These are phyloP conservation scores for Neurospora sublineolata DNA, from an alignment of 495 filamentous ascomycete species.

Conservation along the genomic window DNA sequence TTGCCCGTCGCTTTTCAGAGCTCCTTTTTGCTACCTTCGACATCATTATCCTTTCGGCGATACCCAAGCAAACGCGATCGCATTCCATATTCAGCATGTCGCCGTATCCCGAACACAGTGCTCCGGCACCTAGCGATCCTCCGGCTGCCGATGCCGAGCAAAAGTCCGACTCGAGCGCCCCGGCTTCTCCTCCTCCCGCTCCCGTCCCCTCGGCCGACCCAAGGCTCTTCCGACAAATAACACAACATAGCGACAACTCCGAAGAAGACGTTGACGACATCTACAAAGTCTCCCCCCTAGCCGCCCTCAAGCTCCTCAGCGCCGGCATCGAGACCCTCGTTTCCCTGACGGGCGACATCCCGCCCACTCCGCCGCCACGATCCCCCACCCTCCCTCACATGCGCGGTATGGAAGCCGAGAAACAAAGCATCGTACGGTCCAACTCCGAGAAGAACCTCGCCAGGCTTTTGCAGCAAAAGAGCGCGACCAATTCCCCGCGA, in stretches of 20 bases:
- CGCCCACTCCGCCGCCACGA: constrained; percentile 57
- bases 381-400: constrained; percentile 50
- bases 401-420: constrained; percentile 45
- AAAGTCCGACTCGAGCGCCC: constrained; percentile 11
- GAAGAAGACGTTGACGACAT: constrained; percentile 41
- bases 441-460: constrained; percentile 38
- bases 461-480: constrained; percentile 23
- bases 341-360: constrained; percentile 56
- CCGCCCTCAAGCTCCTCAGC: constrained; percentile 70
- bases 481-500: constrained; percentile 8
- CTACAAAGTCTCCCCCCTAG: constrained; percentile 57
- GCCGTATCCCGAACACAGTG: not conserved
- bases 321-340: constrained; percentile 63
- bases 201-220: constrained; percentile 40
- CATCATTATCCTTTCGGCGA: not conserved
- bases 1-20: not conserved
- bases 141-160: not conserved
- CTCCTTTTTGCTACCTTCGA: not conserved
- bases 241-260: constrained; percentile 3
- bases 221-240: constrained; percentile 15
- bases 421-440: constrained; percentile 43
- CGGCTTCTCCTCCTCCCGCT: constrained; percentile 31
- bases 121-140: constrained; percentile 1
- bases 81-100: constrained; percentile 1
- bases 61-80: not conserved